A percentile compares a stretch with the other conserved stretches of the same genome.
Conservation (phyloP, 805 yeast genomes). For the Candida koratica region DNA sequence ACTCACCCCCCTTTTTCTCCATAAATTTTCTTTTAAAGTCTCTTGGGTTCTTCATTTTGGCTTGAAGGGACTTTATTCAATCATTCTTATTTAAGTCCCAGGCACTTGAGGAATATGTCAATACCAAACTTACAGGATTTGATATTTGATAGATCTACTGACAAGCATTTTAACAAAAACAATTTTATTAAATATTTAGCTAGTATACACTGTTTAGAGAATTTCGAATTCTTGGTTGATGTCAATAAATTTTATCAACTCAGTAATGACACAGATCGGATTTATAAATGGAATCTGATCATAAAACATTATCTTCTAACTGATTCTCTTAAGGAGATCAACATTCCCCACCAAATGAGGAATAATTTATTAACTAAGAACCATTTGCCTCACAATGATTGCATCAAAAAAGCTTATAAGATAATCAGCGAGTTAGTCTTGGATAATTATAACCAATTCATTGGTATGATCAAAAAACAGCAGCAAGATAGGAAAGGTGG, state of each 20-base stretch:
- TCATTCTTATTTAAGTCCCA: not conserved
- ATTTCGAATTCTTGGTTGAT: constrained; percentile 28
- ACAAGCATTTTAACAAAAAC: constrained; percentile 10
- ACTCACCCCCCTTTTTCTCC: constrained; percentile 4
- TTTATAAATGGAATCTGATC: constrained; percentile 25
- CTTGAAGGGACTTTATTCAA: too few species aligned
- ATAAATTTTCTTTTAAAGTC: constrained; percentile 2
- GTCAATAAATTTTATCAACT: constrained; percentile 12
- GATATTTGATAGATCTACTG: constrained; percentile 5
- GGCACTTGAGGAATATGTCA: constrained; percentile 8
- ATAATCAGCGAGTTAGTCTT: constrained; percentile 27
- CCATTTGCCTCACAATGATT: constrained; percentile 19
- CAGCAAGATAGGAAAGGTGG: constrained; percentile 3
- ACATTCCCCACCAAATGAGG: constrained; percentile 26
- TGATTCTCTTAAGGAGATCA: constrained; percentile 31
- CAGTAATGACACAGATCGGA: constrained; percentile 9
- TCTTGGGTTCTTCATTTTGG: constrained; percentile 1
- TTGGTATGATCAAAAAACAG: constrained; percentile 12
- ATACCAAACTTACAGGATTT: constrained; percentile 14
- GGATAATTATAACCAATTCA: constrained; percentile 33
- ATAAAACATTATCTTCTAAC: constrained; percentile 24
- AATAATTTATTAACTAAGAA: constrained; percentile 17
- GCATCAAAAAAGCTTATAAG: constrained; percentile 15
- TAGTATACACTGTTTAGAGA: constrained; percentile 34
- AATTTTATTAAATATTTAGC: constrained; percentile 25